Conservation (phyloP, 2,329 filamentous ascomycete species). For the Colletotrichum cereale region DNA sequence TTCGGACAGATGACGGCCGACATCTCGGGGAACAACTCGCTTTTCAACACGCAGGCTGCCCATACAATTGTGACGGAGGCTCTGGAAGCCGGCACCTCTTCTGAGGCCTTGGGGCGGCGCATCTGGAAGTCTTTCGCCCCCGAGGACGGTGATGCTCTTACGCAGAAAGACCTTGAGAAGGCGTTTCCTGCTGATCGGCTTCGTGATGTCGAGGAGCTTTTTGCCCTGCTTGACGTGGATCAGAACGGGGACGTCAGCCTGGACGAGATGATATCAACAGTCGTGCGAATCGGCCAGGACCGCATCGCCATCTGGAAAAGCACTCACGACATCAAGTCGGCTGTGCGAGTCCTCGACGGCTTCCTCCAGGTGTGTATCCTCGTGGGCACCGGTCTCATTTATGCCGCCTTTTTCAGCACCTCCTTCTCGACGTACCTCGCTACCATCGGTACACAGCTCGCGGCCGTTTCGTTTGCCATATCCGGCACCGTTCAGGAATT, state of each 20-base stretch:
- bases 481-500: slow-evolving; percentile 78
- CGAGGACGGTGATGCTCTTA: background rate
- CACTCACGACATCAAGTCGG: slow-evolving; percentile 23
- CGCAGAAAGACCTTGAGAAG: slow-evolving; percentile 11
- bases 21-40: slow-evolving; percentile 10
- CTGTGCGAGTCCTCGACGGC: slow-evolving; percentile 18
- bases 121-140: slow-evolving; percentile 20
- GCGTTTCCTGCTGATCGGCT: slow-evolving; percentile 1
- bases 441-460: slow-evolving; percentile 69
- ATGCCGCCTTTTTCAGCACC: slow-evolving; percentile 82
- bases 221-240: slow-evolving; percentile 21
- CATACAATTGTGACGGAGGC: slow-evolving; percentile 29
- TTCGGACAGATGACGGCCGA: slow-evolving; percentile 27
- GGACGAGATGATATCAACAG: slow-evolving; percentile 22
- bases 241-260: slow-evolving; percentile 25
- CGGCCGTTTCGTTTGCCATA: slow-evolving; percentile 77
- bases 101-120: slow-evolving; percentile 11
- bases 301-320: slow-evolving; percentile 31
- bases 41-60: slow-evolving; percentile 26
- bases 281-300: slow-evolving; percentile 13
- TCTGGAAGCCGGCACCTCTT: slow-evolving; percentile 10
- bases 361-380: slow-evolving; percentile 23
- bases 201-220: slow-evolving; percentile 22
- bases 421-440: slow-evolving; percentile 65
- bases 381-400: slow-evolving; percentile 13